phyloP scores from a whole-genome alignment of 2,329 filamentous ascomycete species.

The Thielaviopsis populi region DNA sequence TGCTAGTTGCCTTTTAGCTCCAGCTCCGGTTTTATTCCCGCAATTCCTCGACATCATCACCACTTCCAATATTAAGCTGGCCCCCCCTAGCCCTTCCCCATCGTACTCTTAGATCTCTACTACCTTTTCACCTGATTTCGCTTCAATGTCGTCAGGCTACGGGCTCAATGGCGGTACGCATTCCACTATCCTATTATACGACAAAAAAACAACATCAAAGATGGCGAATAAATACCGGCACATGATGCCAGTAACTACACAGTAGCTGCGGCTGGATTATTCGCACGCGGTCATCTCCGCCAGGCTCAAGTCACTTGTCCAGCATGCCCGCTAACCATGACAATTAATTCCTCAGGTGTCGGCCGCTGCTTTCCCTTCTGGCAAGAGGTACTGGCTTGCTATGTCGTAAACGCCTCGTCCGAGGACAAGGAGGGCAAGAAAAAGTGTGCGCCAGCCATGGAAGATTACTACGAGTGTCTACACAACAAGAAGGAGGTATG shows the following conservation, averaged over 20 bases:
- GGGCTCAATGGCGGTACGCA: slow-evolving; percentile 59
- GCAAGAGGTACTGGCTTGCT: slow-evolving; percentile 98
- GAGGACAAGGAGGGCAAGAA: slow-evolving; percentile 69
- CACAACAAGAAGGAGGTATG: slow-evolving; percentile 97
- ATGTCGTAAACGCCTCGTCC: slow-evolving; percentile 77
- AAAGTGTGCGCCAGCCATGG: slow-evolving; percentile 71
- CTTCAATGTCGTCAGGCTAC: slow-evolving; percentile 64
- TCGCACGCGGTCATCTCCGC: neutral
- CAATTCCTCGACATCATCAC: neutral
- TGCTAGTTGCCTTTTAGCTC: neutral
- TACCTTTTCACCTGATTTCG: neutral
- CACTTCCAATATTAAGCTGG: neutral
- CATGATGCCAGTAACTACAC: neutral
- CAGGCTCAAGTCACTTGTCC: neutral
- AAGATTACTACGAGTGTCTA: slow-evolving; percentile 98
- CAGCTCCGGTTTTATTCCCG: neutral
- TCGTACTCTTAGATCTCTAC: neutral
- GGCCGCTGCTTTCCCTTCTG: slow-evolving; percentile 95
- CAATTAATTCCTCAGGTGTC: slow-evolving; percentile 31
- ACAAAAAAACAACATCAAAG: neutral
- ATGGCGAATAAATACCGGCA: neutral
- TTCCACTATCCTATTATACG: neutral
- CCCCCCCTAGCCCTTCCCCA: neutral
- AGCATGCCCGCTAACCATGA: neutral
- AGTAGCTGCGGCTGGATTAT: neutral